Percentiles rank a stretch among this genome's conserved stretches.
Evolutionary conservation across 2,329 filamentous ascomycete genomes (phyloP).

Genomic region (Colletotrichum spinosum): DNA sequence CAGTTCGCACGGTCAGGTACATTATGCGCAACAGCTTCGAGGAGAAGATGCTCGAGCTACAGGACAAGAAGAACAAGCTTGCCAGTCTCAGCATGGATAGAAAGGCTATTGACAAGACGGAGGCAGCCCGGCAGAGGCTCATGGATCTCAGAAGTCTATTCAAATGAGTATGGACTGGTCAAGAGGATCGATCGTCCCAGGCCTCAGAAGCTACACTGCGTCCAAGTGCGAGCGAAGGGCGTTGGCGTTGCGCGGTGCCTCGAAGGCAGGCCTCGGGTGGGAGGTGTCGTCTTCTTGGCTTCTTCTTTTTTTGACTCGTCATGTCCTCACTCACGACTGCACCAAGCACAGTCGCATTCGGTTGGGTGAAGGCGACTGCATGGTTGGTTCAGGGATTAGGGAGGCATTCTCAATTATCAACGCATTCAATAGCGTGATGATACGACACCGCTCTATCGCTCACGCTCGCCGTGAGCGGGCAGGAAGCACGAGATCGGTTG

Average conservation of each 20-base stretch:
- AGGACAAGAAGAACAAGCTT: conserved; percentile 92
- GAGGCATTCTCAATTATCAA: conserved; percentile 28
- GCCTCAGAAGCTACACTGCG: no score
- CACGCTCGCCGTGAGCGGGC: conserved; percentile 25
- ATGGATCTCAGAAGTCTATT: conserved; percentile 70
- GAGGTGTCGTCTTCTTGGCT: conserved; percentile 5
- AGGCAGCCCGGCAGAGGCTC: conserved; percentile 70
- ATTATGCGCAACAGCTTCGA: conserved; percentile 94
- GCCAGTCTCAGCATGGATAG: conserved; percentile 88
- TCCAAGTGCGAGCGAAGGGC: no score
- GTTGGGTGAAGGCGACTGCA: conserved; percentile 9
- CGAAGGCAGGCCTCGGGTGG: conserved; percentile 17
- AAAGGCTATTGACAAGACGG: conserved; percentile 65
- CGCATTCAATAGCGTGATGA: conserved; percentile 25
- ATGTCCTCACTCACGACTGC: background rate
- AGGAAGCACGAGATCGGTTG: conserved; percentile 21
- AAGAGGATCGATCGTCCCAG: no score
- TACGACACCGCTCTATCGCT: conserved; percentile 25
- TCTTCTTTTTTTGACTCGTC: background rate
- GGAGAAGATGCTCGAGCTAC: conserved; percentile 90
- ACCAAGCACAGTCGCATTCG: conserved; percentile 1
- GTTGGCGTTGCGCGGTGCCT: conserved; percentile 2
- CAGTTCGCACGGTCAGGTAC: conserved; percentile 87
- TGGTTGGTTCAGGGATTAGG: conserved; percentile 20
- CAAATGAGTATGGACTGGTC: conserved; percentile 49